Evolutionary conservation across 208 protist species (phyloP), one percentile per base, ranked within the genome.

Genomic region (Naegleria gruberi): DNA sequence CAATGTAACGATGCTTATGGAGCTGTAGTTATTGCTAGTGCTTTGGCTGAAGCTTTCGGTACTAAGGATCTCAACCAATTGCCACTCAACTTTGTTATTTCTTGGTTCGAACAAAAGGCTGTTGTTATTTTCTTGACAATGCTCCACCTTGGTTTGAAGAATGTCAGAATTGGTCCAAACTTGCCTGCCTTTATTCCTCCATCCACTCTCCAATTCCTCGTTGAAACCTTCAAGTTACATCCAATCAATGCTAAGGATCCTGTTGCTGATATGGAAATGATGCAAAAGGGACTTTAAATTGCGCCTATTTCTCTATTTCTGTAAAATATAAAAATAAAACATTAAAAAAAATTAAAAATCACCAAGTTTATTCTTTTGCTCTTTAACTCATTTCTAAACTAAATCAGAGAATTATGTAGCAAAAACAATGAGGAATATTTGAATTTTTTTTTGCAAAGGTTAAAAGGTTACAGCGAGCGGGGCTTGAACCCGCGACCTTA

Each of bases 101-200:
- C 93, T 26, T 98, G 96, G 96, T 97, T 96, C 90, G 96, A 97
- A 90, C 96, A 97, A 91, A 97, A 98, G 92, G 96, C 96, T 43
- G 91, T 97, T 51, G 92, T 92, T 73, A 91, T 96, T 34, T 89
- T 97, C 65, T 90, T 97, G 4, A 92, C 95, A 34, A 77, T 97
- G 23, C 91, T 97, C 4, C 40, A 85, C 44, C 90, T 97, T 4
- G 94, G 93, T 82, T 45, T 97, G 41, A 91, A 94, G 44, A 94
- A 94, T 86, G 96, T 97, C 81, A 87, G 91, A 42, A 34, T 97
- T 26, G 96, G 96, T 4, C 96, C 96, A 15, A 87, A 77, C n/a
- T 86, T 95, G 0, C 96, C 96, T 37, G 94, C 92, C 30, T 97
- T 97, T 86, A 57, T 97, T 17, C 91, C 93, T 19, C 93, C 93